A percentile compares a stretch with the other conserved stretches of the same genome.
Conservation (phyloP, 495 filamentous ascomycete genomes). For the Hypoxylon fragiforme region DNA sequence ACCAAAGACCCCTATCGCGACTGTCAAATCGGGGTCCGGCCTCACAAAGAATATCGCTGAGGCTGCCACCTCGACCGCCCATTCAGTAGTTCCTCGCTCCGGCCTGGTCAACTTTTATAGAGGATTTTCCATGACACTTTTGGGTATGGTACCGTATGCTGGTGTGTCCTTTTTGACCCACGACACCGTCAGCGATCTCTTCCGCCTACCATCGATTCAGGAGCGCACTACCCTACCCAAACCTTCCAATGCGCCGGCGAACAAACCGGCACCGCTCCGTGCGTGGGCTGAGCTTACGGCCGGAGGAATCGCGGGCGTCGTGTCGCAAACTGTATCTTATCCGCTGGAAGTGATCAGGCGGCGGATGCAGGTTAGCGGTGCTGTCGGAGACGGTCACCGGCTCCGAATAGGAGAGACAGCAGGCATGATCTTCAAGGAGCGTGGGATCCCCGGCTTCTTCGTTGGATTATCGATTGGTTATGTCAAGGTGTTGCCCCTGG, state of each 20-base stretch:
- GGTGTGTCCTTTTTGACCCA: slow-evolving; percentile 97
- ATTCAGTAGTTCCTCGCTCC: slow-evolving; percentile 55
- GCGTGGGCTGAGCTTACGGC: slow-evolving; percentile 83
- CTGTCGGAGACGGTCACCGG: slow-evolving; percentile 83
- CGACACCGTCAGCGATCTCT: slow-evolving; percentile 79
- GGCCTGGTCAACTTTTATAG: slow-evolving; percentile 92
- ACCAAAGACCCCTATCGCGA: slow-evolving; percentile 21
- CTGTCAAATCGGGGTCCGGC: slow-evolving; percentile 16
- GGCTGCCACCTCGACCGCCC: slow-evolving; percentile 35
- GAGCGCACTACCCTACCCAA: slow-evolving; percentile 65
- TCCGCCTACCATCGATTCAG: slow-evolving; percentile 67
- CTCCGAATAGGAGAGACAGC: slow-evolving; percentile 79
- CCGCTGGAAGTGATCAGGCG: slow-evolving; percentile 89
- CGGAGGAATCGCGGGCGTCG: slow-evolving; percentile 81
- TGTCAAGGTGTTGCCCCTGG: slow-evolving; percentile 90
- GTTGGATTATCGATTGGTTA: slow-evolving; percentile 95
- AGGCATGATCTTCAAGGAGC: slow-evolving; percentile 69
- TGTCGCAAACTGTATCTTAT: slow-evolving; percentile 90
- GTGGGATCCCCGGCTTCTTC: slow-evolving; percentile 82
- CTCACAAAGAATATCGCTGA: slow-evolving; percentile 20
- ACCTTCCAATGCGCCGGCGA: slow-evolving; percentile 47
- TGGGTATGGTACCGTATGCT: slow-evolving; percentile 96
- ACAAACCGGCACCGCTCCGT: slow-evolving; percentile 66
- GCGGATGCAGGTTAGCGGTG: slow-evolving; percentile 94
- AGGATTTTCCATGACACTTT: slow-evolving; percentile 84